A percentile compares a stretch with the other conserved stretches of the same genome.
phyloP scores from a whole-genome alignment of 176 grass and related monocot species.

The Carex pumila region DNA sequence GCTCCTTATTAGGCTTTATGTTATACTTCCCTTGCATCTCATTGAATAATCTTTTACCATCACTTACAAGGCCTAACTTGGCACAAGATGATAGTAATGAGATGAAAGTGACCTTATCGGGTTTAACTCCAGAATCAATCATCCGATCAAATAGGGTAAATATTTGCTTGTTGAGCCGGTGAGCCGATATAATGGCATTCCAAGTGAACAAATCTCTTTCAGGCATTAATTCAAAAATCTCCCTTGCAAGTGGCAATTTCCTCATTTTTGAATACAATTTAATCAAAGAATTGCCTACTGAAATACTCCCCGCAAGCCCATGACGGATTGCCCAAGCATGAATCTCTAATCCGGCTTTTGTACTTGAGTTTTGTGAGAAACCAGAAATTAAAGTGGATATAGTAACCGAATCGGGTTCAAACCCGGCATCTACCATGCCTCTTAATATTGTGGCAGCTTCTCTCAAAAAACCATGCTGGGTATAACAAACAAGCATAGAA shows the following conservation, averaged over 20 bases:
- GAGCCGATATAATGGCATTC: constrained; percentile 41
- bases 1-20: constrained; percentile 37
- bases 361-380: neutral
- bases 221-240: constrained; percentile 35
- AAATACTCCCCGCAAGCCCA: constrained; percentile 23
- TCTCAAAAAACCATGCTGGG: constrained; percentile 22
- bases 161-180: constrained; percentile 20
- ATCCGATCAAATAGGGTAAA: constrained; percentile 41
- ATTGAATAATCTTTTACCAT: constrained; percentile 34
- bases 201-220: constrained; percentile 41
- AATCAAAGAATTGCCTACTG: constrained; percentile 38
- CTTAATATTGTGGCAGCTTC: constrained; percentile 30
- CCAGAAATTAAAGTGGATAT: constrained; percentile 33
- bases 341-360: constrained; percentile 29
- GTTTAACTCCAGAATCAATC: constrained; percentile 33
- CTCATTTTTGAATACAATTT: constrained; percentile 36
- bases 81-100: constrained; percentile 38
- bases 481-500: constrained; percentile 36
- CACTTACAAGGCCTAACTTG: constrained; percentile 34
- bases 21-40: constrained; percentile 44
- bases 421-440: constrained; percentile 27
- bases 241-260: constrained; percentile 13
- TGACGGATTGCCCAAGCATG: constrained; percentile 63
- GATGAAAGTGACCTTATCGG: constrained; percentile 35
- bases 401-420: constrained; percentile 7